A percentile compares a stretch with the other conserved stretches of the same genome.
Conservation (phyloP, 2,329 filamentous ascomycete species). For the Colletotrichum cuscutae region DNA sequence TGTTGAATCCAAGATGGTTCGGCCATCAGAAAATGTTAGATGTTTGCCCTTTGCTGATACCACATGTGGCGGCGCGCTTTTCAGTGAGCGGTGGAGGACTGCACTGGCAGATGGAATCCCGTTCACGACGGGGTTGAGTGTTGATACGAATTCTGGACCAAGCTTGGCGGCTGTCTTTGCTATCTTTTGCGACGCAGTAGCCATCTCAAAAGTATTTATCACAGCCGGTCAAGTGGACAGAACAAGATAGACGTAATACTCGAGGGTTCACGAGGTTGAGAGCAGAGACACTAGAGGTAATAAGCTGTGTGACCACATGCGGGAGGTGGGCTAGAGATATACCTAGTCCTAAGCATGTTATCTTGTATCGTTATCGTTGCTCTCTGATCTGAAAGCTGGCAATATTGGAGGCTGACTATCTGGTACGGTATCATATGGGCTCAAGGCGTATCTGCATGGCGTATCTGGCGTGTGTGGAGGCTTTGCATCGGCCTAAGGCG, state of each 20-base stretch:
- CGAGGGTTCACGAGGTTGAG: no score
- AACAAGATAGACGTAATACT: background rate
- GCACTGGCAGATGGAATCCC: constrained; percentile 6
- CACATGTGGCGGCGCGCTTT: constrained; percentile 23
- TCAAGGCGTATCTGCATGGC: constrained; percentile 6
- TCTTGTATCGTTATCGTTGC: background rate
- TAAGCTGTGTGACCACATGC: no score
- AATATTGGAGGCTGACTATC: background rate
- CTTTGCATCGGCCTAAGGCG: background rate
- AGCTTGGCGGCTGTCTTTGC: background rate
- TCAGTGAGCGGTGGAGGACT: constrained; percentile 34
- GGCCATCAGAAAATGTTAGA: constrained; percentile 35
- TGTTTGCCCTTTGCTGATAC: constrained; percentile 32
- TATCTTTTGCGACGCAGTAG: background rate
- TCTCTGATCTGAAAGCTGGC: background rate
- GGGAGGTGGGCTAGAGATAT: background rate
- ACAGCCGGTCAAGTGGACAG: background rate
- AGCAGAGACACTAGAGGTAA: no score
- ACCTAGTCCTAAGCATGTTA: background rate
- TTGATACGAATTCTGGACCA: background rate
- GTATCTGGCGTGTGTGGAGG: constrained; percentile 22
- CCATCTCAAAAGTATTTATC: background rate
- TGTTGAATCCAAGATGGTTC: constrained; percentile 74
- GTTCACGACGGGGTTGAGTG: no score
- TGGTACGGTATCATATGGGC: background rate